Base-by-base conservation (phyloP, 139 green algal species). In the Coccomyxa sp. region DNA sequence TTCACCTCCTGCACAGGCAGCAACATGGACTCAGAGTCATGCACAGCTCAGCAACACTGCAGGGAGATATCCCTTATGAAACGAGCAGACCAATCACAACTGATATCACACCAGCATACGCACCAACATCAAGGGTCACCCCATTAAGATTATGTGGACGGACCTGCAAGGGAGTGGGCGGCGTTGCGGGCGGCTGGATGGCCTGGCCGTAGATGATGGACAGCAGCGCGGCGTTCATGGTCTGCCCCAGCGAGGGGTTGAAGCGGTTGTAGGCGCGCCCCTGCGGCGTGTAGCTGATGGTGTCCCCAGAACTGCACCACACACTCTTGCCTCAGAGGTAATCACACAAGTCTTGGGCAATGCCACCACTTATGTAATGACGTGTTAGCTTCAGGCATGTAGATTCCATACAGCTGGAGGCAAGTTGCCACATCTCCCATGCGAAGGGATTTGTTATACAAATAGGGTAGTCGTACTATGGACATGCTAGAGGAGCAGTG, bases 191-290 rank as follows among this genome's bases (percentile, higher is more conserved):
- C 2, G 71, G 71, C 24, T 54, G 71, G 36, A 89, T 84, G 38
- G 79, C 31, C 58, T 86, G 73, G 41, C 80, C 79, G 58, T 89
- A 88, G 70, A 89, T 82, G 16, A 90, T 68, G 2, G 87, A 68
- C 50, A 91, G 50, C 70, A 92, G 79, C 1, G 88, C 90, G n/a
- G 87, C 79, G 44, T 92, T 94, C 74, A 84, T 81, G 55, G 87
- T 89, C 76, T 84, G 82, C 39, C 87, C 87, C 41, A 89, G 64
- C 69, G 85, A 85, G 37, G 74, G 64, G 35, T 79, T 44, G 76
- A 73, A 77, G 44, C 6, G 68, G 77, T 91, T 91, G 85, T 82
- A 90, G 9, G 85, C 81, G n/a, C 87, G 78, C 12, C 87, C 87
- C 38, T 55, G 33, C 33, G 70, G 22, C 29, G 87, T 89, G 82